These are phyloP conservation scores for Metarhizium rileyi DNA, from an alignment of 2,329 filamentous ascomycete genomes.

Conservation along the genomic window DNA sequence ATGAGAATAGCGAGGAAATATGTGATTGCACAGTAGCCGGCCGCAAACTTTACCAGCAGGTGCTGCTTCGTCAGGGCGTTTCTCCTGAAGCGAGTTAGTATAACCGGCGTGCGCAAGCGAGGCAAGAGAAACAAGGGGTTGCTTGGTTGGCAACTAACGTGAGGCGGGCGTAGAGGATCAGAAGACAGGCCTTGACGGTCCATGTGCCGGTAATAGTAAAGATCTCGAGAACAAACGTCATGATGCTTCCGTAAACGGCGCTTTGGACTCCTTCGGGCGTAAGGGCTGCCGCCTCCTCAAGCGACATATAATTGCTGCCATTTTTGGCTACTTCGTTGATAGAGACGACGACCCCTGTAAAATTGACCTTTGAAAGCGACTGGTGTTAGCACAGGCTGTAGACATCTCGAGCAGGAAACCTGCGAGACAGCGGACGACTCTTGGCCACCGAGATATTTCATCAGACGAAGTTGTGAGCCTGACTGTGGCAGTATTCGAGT, in stretches of 20 bases:
- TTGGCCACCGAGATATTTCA: neutral
- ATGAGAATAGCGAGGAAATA: constrained; percentile 40
- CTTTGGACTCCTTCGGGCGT: constrained; percentile 29
- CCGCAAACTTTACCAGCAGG: constrained; percentile 30
- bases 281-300: constrained; percentile 28
- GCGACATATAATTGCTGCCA: constrained; percentile 35
- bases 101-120: neutral
- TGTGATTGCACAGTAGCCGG: constrained; percentile 31
- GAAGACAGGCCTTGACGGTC: constrained; percentile 41
- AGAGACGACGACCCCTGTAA: constrained; percentile 30
- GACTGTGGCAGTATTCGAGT: too few relatives aligned
- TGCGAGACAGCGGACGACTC: too few relatives aligned
- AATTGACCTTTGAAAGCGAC: constrained; percentile 5
- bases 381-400: neutral
- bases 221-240: constrained; percentile 43
- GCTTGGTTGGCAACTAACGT: constrained; percentile 27
- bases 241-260: constrained; percentile 42
- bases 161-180: constrained; percentile 43
- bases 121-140: neutral
- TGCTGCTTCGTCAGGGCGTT: constrained; percentile 21
- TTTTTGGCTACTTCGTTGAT: constrained; percentile 32
- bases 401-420: too few relatives aligned
- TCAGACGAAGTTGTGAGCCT: too few relatives aligned
- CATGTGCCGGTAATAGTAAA: constrained; percentile 41
- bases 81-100: constrained; percentile 9